Conservation (phyloP, 495 filamentous ascomycete species). For the Margaritispora aquatica region DNA sequence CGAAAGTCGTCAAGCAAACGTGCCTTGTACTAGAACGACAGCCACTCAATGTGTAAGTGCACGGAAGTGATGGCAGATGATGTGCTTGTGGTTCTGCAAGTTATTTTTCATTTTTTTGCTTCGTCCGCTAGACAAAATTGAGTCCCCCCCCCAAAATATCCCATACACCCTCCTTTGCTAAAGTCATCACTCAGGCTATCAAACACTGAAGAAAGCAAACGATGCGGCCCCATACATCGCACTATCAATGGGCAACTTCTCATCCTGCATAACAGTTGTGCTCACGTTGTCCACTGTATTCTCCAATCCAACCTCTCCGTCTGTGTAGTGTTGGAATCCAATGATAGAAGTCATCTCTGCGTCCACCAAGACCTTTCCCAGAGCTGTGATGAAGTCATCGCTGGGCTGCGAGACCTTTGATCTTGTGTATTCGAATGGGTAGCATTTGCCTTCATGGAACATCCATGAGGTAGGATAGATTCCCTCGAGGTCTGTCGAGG, state of each 20-base stretch:
- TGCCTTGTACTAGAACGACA: no score
- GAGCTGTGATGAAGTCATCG: background rate
- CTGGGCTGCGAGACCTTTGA: background rate
- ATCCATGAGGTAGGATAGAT: background rate
- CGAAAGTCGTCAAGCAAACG: no score
- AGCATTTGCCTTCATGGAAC: background rate
- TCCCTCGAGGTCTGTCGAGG: background rate
- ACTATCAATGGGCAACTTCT: background rate
- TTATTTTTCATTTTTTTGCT: no score
- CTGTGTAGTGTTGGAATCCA: background rate
- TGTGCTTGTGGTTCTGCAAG: no score
- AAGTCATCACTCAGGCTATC: no score
- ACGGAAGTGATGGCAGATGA: no score
- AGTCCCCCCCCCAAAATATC: no score
- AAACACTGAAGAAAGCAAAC: background rate
- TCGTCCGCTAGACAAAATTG: no score
- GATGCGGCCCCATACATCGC: background rate
- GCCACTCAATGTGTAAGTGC: no score
- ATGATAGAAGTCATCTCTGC: background rate
- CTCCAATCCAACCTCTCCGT: background rate
- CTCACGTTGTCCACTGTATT: background rate
- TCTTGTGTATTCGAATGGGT: background rate
- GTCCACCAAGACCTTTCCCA: background rate
- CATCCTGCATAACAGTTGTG: background rate
- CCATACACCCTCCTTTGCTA: no score